Percentiles rank a stretch among this genome's conserved stretches.
phyloP scores from a whole-genome alignment of 2,329 filamentous ascomycete species.

The Fusarium sp. region DNA sequence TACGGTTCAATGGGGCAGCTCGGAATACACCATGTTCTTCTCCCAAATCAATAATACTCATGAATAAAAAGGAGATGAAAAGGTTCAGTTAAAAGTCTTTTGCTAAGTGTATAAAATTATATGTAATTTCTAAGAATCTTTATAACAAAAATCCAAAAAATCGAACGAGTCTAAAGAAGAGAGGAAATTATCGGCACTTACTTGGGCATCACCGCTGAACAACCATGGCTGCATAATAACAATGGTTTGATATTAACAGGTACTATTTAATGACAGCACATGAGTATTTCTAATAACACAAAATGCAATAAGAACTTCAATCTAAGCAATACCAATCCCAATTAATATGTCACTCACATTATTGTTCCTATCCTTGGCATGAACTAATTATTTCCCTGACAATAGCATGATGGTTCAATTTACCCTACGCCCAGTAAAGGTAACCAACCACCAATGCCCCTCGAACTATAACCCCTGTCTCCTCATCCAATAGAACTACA shows the following conservation, averaged over 20 bases:
- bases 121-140: too few relatives aligned
- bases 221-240: neutral
- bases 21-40: too few relatives aligned
- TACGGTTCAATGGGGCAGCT: too few relatives aligned
- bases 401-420: neutral
- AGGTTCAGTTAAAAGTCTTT: too few relatives aligned
- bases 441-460: constrained; percentile 26
- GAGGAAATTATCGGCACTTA: too few relatives aligned
- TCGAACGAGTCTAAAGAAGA: too few relatives aligned
- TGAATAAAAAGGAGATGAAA: too few relatives aligned
- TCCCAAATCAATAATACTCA: too few relatives aligned
- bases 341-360: neutral
- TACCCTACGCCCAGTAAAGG: constrained; percentile 24
- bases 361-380: neutral
- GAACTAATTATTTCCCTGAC: neutral
- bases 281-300: neutral
- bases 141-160: too few relatives aligned
- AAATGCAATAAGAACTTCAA: neutral
- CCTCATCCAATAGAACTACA: constrained; percentile 39
- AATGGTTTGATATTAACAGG: neutral
- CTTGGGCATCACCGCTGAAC: too few relatives aligned
- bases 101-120: too few relatives aligned
- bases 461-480: constrained; percentile 6
- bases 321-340: neutral
- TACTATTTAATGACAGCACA: neutral